Base-by-base conservation (phyloP, 306 rosid species). In the Senna siamea region DNA sequence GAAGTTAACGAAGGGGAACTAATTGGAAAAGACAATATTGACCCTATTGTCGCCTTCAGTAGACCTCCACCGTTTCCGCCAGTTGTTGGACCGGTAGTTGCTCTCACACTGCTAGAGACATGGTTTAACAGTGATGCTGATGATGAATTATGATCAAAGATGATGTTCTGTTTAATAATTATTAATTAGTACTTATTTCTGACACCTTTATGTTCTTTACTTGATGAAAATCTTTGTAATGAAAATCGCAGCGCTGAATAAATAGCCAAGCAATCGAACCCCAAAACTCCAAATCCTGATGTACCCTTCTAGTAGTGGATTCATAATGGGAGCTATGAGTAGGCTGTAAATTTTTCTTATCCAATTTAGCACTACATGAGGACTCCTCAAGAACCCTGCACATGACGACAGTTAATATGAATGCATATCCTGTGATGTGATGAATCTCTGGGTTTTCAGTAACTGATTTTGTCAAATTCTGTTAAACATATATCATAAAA, bases 1-100 rank as follows among this genome's bases (percentile, higher is more conserved):
- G 78, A 72, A 77, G 43, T 20, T 56, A 74, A 43, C 9, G 84
- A 81, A 78, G 88, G 47, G 65, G 78, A 61, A 55, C 9, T 72
- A 26, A 71, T 75, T 70, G 53, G 80, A 17, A 85, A 84, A 12
- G 89, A 89, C 78, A 82, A 80, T 67, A 22, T 54, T 19, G 86
- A 81, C 23, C 90, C 93, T 64, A 69, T 93, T 64, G 90, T 54
- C 0, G 66, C 86, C 30, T 86, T 84, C 52, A 73, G 89, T 54
- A 73, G 81, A 85, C 97, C 93, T 17, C 93, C 96, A 1, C 93
- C 86, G 9, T 73, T 84, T 51, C 98, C 97, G 1, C 93, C 96
- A 5, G 68, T 81, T 69, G 50, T 93, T 22, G 92, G 92, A 46
- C 92, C 93, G 2, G 66, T 93, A 77, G 63, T 86, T 47, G 81